Conservation (phyloP, 148 eudicot species). For the Camellia lanceoleosa region DNA sequence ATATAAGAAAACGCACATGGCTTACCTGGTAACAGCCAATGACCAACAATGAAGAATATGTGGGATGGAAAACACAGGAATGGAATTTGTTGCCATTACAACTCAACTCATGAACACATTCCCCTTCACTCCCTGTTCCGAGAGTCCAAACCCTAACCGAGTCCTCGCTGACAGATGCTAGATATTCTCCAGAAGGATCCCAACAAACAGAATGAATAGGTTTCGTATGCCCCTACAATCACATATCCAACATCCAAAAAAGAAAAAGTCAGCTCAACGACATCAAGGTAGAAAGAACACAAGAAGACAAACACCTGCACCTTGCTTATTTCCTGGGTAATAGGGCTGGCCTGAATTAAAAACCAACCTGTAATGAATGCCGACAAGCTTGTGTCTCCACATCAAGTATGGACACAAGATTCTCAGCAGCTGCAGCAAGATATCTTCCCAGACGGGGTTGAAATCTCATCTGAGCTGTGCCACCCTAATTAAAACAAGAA, state of each 20-base stretch:
- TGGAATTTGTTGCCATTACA: conserved; percentile 78
- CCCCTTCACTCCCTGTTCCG: conserved; percentile 69
- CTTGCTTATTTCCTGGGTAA: neutral
- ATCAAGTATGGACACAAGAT: conserved; percentile 72
- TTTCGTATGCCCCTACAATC: conserved; percentile 74
- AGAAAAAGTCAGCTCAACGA: neutral
- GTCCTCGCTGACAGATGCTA: conserved; percentile 92
- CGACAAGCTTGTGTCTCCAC: conserved; percentile 70
- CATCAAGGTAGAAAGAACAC: neutral
- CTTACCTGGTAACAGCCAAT: conserved; percentile 92
- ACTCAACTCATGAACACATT: conserved; percentile 74
- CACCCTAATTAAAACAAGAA: conserved; percentile 47
- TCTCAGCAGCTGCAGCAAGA: conserved; percentile 84
- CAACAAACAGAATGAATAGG: conserved; percentile 77
- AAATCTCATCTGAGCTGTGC: conserved; percentile 66
- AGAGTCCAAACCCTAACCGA: conserved; percentile 82
- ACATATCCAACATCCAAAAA: neutral
- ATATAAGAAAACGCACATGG: neutral
- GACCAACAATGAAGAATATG: conserved; percentile 66
- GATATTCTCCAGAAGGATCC: conserved; percentile 81
- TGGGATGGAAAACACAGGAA: conserved; percentile 88
- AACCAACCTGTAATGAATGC: conserved; percentile 65
- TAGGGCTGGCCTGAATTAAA: neutral
- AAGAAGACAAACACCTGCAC: neutral
- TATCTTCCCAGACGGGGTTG: conserved; percentile 83